Base-by-base conservation (phyloP, 495 filamentous ascomycete species). In the Parathielavia hyrcaniae region DNA sequence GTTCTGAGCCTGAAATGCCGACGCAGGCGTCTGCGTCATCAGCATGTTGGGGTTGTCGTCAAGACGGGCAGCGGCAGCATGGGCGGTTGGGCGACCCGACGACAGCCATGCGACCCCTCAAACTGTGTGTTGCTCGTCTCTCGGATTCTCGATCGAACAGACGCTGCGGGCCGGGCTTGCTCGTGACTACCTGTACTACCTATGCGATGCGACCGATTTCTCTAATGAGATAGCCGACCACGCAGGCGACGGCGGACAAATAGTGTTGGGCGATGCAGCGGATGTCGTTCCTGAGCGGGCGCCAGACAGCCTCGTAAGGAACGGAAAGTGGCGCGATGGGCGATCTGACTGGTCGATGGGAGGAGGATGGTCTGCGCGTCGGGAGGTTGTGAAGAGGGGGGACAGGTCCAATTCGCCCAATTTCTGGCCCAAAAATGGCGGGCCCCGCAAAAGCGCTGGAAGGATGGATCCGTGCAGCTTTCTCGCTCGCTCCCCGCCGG, bases 11-110 rank as follows among this genome's bases (percentile, higher is more conserved):
- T 73, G 74, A 64, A 74, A 65, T 73, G 73, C 73, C 67, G 73
- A 71, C 64, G 75, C 73, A 70, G 73, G 67, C 44, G 69, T 71
- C 71, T 76, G 75, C 67, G 74, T 76, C 74, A 78, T 78, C 59
- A 78, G 75, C 75, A 78, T 78, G 59, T 64, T 76, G 70, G 72
- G 63, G 58, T 71, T 51, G 61, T 53, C 54, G 61, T 63, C 38
- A 52, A 44, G 39, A 41, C 49, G 52, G 45, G 58, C 32, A 51
- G 53, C 36, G 58, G 39, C 47, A 57, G 20, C 60, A 57, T 60
- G 40, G 57, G 48, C 49, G 53, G 39, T 32, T 50, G 47, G 44
- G 44, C 19, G 46, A 30, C 16, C 23, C 46, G 14, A 36, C 7
- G 30, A 20, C 30, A 58, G 40, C 23, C 48, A 30, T 38, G 26